Evolutionary conservation across 2,329 filamentous ascomycete genomes (phyloP), one percentile per base, ranked within the genome.

Genomic region (Colletotrichum endophyticum): DNA sequence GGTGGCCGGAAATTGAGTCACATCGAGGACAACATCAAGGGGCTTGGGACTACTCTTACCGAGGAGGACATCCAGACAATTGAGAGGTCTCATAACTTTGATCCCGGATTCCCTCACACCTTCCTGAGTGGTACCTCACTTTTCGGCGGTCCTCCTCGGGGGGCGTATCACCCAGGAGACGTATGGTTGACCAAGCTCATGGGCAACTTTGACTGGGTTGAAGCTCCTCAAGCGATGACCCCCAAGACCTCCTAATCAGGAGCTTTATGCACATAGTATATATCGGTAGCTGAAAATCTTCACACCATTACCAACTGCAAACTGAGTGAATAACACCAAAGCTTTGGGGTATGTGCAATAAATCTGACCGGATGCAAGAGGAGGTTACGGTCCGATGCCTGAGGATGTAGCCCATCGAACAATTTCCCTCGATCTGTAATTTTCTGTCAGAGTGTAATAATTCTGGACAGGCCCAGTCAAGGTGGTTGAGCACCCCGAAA

Each of bases 1-100:
- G 92, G 92, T 5, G 90, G 90, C 0, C 85, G 91, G 6, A 93
- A 91, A 79, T 82, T 92, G 28, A 88, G 91, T 76, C 91, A 93
- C 80, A 82, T 93, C 16, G 87, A 90, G 77, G 88, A 87, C 69
- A 93, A 93, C 79, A 91, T 93, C 78, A 87, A 90, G 76, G 89
- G 90, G 0, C 83, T 93, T 59, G 85, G 84, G 4, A 83, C 93
- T 72, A 84, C 86, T 66, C 83, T 94, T 36, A 88, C 85, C 0
- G 79, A 85, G 1, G 85, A 90, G 78, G 90, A 94, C 63, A 88
- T 93, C 30, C 81, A 88, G 27, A 85, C 89, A 73, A 88, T 94
- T 76, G 91, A 93, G 72, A 85, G 80, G 9, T 89, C 89, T 1
- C 84, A 84, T 62, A 80, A 83, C 0, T 91, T 93, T 77, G 88